Evolutionary conservation across 2,329 filamentous ascomycete genomes (phyloP), one percentile per base, ranked within the genome.

Genomic region (Fusarium foetens): DNA sequence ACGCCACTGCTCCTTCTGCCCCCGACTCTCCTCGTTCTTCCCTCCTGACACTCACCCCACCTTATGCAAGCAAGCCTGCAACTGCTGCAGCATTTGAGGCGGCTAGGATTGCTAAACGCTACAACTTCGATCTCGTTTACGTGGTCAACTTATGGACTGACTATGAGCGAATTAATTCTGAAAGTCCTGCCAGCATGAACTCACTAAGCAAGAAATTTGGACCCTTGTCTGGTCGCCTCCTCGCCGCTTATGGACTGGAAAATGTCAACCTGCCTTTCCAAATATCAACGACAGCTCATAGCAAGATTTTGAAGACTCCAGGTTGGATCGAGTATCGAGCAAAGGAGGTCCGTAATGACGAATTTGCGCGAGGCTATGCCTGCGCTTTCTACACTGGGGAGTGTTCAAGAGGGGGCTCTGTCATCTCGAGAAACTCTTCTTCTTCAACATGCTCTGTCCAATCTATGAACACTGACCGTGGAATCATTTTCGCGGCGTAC

Each of bases 41-140:
- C 6, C 77, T 86, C 5, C 76, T 88, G 23, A 83, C 84, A 1
- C 79, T 86, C 13, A 81, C 82, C 4, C 84, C 85, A n/a, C 83
- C 86, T 2, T 80, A 83, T 36, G 79, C 81, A 25, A 84, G 80
- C 60, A 80, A 80, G 3, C 83, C 84, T 17, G 85, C 85, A 19
- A 80, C 84, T 23, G 80, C 83, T 1, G 87, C 86, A 6, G 88
- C 88, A 12, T 85, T 88, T 51, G 84, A 88, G 76, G 86, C 86
- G 12, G 87, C 87, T 2, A 82, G 86, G 36, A 88, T 90, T 42
- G 88, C 88, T 9, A 83, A 81, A 8, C 84, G 85, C 58, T 89
- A 89, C 77, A 83, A 87, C 58, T 89, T 90, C 58, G 86, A 89
- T 70, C 81, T 90, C 29, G 83, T 90, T 17, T 90, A 90, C 70